Evolutionary conservation across 1,139 yeast genomes (phyloP).

Genomic region (Suhomyces choctaworum): DNA sequence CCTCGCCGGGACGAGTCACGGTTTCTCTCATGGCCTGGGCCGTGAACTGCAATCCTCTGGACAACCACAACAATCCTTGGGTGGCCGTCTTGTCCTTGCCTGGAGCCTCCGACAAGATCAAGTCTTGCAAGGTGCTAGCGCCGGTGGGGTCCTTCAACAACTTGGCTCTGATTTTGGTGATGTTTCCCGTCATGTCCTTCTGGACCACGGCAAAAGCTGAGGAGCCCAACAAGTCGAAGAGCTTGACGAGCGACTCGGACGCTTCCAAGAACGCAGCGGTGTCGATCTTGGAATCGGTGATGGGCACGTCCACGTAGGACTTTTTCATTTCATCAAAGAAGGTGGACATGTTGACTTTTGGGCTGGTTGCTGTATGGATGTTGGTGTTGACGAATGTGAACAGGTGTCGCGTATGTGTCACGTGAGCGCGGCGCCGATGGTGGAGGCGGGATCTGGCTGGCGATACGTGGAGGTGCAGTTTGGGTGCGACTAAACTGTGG

Average conservation of each 20-base stretch:
- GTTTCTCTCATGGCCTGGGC: conserved; percentile 86
- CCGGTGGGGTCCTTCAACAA: conserved; percentile 64
- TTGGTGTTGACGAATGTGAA: conserved; percentile 1
- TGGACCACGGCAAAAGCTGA: conserved; percentile 85
- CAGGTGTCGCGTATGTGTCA: conserved; percentile 1
- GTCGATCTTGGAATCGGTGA: conserved; percentile 62
- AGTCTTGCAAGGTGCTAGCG: conserved; percentile 70
- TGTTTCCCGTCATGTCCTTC: conserved; percentile 86
- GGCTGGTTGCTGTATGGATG: not conserved
- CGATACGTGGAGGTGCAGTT: no score
- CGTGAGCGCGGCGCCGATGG: no score
- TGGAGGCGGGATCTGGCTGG: no score
- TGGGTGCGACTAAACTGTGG: no score
- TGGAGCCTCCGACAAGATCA: conserved; percentile 68
- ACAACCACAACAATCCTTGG: conserved; percentile 87
- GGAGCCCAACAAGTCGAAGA: conserved; percentile 83
- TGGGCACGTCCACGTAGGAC: conserved; percentile 74
- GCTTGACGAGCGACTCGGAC: conserved; percentile 75
- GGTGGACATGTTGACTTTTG: conserved; percentile 47
- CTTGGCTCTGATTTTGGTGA: conserved; percentile 69
- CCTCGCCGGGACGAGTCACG: conserved; percentile 57
- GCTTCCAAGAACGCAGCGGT: conserved; percentile 82
- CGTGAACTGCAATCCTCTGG: conserved; percentile 84
- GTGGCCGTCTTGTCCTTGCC: conserved; percentile 77
- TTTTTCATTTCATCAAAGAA: conserved; percentile 77